Base-by-base conservation (phyloP, 2,329 filamentous ascomycete species). In the Volutella citrinella region DNA sequence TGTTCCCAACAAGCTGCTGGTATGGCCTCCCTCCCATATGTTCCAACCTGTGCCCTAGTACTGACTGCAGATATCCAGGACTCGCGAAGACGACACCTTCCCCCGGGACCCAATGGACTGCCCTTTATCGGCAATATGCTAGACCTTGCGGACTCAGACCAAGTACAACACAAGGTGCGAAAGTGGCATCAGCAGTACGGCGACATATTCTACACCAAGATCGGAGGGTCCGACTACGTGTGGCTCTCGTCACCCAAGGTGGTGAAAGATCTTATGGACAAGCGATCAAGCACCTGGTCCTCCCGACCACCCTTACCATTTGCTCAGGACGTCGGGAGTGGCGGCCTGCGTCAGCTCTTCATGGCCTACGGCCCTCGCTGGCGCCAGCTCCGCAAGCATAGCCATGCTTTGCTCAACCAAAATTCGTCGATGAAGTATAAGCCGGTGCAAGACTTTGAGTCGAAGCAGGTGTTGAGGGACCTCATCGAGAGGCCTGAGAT, bases 401-500 rank as follows among this genome's bases (percentile, higher is more conserved):
- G n/a, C n/a, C n/a, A n/a, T n/a, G n/a, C n/a, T n/a, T n/a, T n/a
- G n/a, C n/a, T n/a, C n/a, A n/a, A n/a, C n/a, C n/a, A n/a, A n/a
- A n/a, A n/a, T n/a, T n/a, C n/a, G n/a, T n/a, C n/a, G n/a, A n/a
- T n/a, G n/a, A n/a, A n/a, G n/a, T n/a, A n/a, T n/a, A n/a, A 26
- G 24, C 24, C 10, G 5, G 16, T 26, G 16, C 30, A 32, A 20
- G 34, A 36, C 5, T 36, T 19, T 18, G 34, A 36, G 27, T 30
- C 27, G 22, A 19, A 14, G 20, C 19, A 30, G 14, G 13, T 30
- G 20, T 17, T 31, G 9, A 14, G 15, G 5, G 24, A 31, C 6
- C 16, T 36, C 4, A 9, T 26, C 10, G 16, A 30, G 6, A 19
- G 14, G 15, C 34, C 34, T 6, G 16, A 16, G 15, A 13, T 10